Base-by-base conservation (phyloP, 2,329 filamentous ascomycete species). In the Xylaria multiplex region DNA sequence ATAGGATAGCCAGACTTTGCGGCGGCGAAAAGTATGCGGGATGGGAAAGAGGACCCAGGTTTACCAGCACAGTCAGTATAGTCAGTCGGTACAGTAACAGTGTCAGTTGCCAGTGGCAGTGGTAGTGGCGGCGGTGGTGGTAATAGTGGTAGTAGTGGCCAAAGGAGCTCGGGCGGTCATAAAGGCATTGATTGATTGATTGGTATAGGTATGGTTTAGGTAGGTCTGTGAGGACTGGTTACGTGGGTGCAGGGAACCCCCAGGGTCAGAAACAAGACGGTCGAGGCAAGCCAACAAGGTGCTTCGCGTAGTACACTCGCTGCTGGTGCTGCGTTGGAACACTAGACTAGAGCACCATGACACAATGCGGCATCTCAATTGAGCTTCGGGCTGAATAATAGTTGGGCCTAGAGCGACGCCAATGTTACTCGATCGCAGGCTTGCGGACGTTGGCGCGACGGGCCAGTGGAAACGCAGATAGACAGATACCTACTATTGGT, bases 261-360 rank as follows among this genome's bases (percentile, higher is more conserved):
- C 66, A 59, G 66, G 58, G 42, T 54, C 45, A 35, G 59, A 66
- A 59, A 63, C 56, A 49, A 48, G 59, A 62, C 32, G 35, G 50
- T 59, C 59, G 60, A 66, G 58, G 58, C 59, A 60, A 56, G 43
- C 59, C 48, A 63, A 30, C 59, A 59, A 43, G 59, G 46, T 53
- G 64, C 58, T 49, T 60, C 24, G 46, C 30, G 57, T 61, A 55
- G 64, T 56, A 62, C 59, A 56, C 42, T 42, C 32, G 59, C 49
- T 56, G 55, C 45, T 27, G 59, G 43, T 56, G 55, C 45, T 27
- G 27, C 27, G 27, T 45, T 53, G 60, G 61, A 58, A 61, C 59
- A 45, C 65, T 63, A 62, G 62, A 55, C 65, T 67, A 68, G 59
- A 61, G 65, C 62, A 67, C 65, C 50, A 67, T 64, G 68, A 68